phyloP scores from a whole-genome alignment of 2,329 filamentous ascomycete species.

The Trichoderma afroharzianum region DNA sequence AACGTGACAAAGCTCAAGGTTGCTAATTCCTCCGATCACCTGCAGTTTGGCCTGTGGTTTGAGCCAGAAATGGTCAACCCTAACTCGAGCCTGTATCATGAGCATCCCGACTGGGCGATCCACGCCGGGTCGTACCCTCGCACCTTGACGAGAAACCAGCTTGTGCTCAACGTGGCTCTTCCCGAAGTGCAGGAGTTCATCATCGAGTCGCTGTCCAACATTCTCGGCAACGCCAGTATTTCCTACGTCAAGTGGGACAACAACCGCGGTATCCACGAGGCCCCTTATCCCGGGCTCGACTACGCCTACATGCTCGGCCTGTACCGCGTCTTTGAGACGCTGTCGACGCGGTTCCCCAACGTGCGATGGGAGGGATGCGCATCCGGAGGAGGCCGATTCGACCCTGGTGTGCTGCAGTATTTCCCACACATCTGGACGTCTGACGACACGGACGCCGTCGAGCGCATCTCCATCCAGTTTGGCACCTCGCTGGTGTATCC shows the following conservation, averaged over 20 bases:
- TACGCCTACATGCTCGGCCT: constrained; percentile 62
- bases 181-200: constrained; percentile 62
- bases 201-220: constrained; percentile 50
- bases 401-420: constrained; percentile 60
- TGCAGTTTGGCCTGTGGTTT: constrained; percentile 64
- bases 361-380: constrained; percentile 65
- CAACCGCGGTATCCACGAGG: constrained; percentile 62
- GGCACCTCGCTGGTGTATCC: constrained; percentile 63
- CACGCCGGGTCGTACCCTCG: constrained; percentile 54
- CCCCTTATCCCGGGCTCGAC: constrained; percentile 47
- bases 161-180: constrained; percentile 59
- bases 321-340: constrained; percentile 57
- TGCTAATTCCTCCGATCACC: constrained; percentile 42
- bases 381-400: constrained; percentile 62
- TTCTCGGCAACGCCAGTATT: constrained; percentile 53
- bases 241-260: constrained; percentile 67
- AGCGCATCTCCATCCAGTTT: constrained; percentile 60
- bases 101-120: constrained; percentile 63
- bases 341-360: constrained; percentile 57
- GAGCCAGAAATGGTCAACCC: constrained; percentile 67
- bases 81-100: constrained; percentile 56
- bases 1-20: constrained; percentile 48
- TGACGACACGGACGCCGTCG: constrained; percentile 60
- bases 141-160: constrained; percentile 53
- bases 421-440: constrained; percentile 65